Evolutionary conservation across 805 yeast genomes (phyloP).

Genomic region (Candida nonsorbophila): DNA sequence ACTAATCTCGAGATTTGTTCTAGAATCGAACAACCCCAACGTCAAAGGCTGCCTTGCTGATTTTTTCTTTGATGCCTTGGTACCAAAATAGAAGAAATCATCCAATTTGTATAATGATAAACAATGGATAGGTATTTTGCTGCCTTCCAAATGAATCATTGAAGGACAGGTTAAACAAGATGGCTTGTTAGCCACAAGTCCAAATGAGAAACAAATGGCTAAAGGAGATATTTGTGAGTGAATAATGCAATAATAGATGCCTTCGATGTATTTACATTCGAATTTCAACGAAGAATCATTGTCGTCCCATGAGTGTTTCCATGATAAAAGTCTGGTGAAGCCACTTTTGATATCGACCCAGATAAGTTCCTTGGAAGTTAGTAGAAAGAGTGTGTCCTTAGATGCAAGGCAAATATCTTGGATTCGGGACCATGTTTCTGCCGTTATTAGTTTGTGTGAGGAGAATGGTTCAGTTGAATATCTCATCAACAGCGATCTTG

Average conservation of each 20-base stretch:
- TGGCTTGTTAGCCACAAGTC: slow-evolving; percentile 18
- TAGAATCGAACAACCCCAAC: slow-evolving; percentile 6
- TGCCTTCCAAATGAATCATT: slow-evolving; percentile 5
- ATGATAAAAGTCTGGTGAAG: slow-evolving; percentile 47
- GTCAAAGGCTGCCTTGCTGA: background rate
- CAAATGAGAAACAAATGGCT: slow-evolving; percentile 28
- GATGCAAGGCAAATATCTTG: slow-evolving; percentile 32
- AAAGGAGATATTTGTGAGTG: slow-evolving; percentile 24
- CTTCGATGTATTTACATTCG: slow-evolving; percentile 17
- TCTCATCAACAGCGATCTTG: slow-evolving; percentile 39
- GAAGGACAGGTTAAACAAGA: slow-evolving; percentile 15
- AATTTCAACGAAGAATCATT: slow-evolving; percentile 50
- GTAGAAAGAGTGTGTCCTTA: slow-evolving; percentile 36
- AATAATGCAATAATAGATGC: slow-evolving; percentile 19
- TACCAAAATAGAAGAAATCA: no score
- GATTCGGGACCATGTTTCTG: slow-evolving; percentile 50
- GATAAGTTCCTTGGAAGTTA: slow-evolving; percentile 65
- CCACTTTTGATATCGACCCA: slow-evolving; percentile 35
- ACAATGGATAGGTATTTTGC: slow-evolving; percentile 7
- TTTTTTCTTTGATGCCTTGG: no score
- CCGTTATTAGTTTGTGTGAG: slow-evolving; percentile 33
- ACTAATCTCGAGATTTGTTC: slow-evolving; percentile 5
- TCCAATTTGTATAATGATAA: slow-evolving; percentile 1
- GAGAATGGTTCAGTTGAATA: slow-evolving; percentile 13
- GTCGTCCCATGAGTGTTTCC: slow-evolving; percentile 65